Evolutionary conservation across 2,329 filamentous ascomycete species (phyloP).

Genomic region (Davidsoniella australis): DNA sequence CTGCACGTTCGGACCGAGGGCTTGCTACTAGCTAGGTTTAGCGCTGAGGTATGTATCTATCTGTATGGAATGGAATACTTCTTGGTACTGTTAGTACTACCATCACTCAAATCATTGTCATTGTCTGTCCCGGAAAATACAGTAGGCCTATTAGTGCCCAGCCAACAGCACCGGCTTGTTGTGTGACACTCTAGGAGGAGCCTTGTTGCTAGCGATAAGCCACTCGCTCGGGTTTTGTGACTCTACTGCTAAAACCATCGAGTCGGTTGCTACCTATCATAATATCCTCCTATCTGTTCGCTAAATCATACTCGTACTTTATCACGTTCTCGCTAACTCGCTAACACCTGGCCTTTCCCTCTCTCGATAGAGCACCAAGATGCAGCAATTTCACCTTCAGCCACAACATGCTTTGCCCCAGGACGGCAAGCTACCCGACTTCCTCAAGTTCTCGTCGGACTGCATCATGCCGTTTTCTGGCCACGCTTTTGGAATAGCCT

Average conservation of each 20-base stretch:
- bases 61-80: too few relatives aligned
- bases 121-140: too few relatives aligned
- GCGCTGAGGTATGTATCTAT: constrained; percentile 41
- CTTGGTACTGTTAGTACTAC: too few relatives aligned
- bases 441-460: constrained; percentile 44
- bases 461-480: constrained; percentile 53
- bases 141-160: background rate
- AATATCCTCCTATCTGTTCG: too few relatives aligned
- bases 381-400: too few relatives aligned
- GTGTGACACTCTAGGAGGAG: background rate
- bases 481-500: constrained; percentile 44
- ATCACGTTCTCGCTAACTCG: too few relatives aligned
- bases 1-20: constrained; percentile 62
- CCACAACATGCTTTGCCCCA: background rate
- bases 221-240: background rate
- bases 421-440: constrained; percentile 25
- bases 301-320: too few relatives aligned
- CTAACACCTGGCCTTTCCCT: background rate
- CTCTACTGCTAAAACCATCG: too few relatives aligned
- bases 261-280: too few relatives aligned
- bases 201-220: background rate
- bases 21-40: constrained; percentile 50
- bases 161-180: background rate
- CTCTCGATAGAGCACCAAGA: background rate
- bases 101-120: background rate